Evolutionary conservation across 2,329 filamentous ascomycete species (phyloP).

Genomic region (Aspergillus pseudonomiae): DNA sequence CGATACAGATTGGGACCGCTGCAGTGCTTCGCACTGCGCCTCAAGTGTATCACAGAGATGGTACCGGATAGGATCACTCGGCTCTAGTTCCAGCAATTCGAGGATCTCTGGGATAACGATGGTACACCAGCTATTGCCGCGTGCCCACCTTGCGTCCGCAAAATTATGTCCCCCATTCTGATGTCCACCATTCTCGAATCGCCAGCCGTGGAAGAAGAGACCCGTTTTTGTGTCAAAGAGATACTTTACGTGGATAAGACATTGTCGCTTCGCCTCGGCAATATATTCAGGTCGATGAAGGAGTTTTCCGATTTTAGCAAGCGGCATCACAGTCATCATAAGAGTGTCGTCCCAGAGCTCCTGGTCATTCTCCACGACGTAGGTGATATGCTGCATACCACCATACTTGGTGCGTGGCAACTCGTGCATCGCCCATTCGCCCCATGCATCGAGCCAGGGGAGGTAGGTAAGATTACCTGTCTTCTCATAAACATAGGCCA

Average conservation of each 20-base stretch:
- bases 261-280: constrained; percentile 76
- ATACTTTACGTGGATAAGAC: constrained; percentile 77
- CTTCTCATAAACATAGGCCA: constrained; percentile 78
- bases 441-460: constrained; percentile 79
- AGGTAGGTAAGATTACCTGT: constrained; percentile 69
- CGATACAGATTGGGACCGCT: constrained; percentile 59
- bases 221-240: constrained; percentile 72
- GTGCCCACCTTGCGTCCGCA: constrained; percentile 58
- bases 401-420: constrained; percentile 71
- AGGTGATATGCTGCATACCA: constrained; percentile 76
- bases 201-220: constrained; percentile 82
- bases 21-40: constrained; percentile 69
- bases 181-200: constrained; percentile 68
- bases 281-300: constrained; percentile 72
- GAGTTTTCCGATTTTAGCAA: constrained; percentile 76
- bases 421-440: constrained; percentile 80
- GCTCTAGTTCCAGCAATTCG: constrained; percentile 67
- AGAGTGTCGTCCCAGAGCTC: constrained; percentile 85
- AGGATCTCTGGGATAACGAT: constrained; percentile 81
- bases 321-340: constrained; percentile 83
- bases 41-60: constrained; percentile 59
- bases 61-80: constrained; percentile 61
- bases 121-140: constrained; percentile 69
- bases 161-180: constrained; percentile 61
- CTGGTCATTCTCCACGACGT: constrained; percentile 69